Conservation (phyloP, 768 basidiomycete species). For the Coprinopsis cinerea region DNA sequence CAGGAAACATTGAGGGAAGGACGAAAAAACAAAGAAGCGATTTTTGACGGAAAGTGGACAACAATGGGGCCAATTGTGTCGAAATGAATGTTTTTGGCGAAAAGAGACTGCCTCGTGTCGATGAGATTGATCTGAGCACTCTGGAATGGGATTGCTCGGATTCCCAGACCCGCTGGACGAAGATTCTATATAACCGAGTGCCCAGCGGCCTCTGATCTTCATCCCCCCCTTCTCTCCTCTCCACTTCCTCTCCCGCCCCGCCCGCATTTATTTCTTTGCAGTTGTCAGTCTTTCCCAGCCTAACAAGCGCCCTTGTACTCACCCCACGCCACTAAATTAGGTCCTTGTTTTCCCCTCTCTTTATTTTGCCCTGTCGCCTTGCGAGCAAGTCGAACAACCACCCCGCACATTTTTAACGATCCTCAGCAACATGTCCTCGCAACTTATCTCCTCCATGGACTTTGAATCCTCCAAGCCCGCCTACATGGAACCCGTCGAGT, state of each 20-base stretch:
- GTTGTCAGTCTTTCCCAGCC: slow-evolving; percentile 20
- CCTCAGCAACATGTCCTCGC: slow-evolving; percentile 27
- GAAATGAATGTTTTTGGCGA: slow-evolving; percentile 9
- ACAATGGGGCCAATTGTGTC: slow-evolving; percentile 7
- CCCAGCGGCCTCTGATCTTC: slow-evolving; percentile 17
- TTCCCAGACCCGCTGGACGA: slow-evolving; percentile 7
- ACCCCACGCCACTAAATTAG: slow-evolving; percentile 17
- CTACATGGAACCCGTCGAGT: slow-evolving; percentile 45
- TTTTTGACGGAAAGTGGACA: slow-evolving; percentile 6
- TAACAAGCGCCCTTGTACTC: slow-evolving; percentile 23
- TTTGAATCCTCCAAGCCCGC: slow-evolving; percentile 44
- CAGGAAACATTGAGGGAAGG: slow-evolving; percentile 9
- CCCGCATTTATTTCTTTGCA: slow-evolving; percentile 35
- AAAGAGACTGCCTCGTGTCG: slow-evolving; percentile 19
- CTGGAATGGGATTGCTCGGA: slow-evolving; percentile 12
- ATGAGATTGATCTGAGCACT: slow-evolving; percentile 6
- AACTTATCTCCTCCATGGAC: slow-evolving; percentile 38
- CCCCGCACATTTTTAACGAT: slow-evolving; percentile 25
- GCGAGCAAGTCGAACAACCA: slow-evolving; percentile 13
- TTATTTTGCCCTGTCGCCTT: slow-evolving; percentile 21
- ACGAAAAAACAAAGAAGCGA: slow-evolving; percentile 1
- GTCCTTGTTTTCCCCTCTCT: slow-evolving; percentile 17
- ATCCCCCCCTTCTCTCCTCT: slow-evolving; percentile 22
- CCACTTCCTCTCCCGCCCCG: slow-evolving; percentile 20
- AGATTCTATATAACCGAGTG: slow-evolving; percentile 15